These are phyloP conservation scores for Parmales sp. DNA, from an alignment of 108 stramenopile genomes.

Conservation along the genomic window DNA sequence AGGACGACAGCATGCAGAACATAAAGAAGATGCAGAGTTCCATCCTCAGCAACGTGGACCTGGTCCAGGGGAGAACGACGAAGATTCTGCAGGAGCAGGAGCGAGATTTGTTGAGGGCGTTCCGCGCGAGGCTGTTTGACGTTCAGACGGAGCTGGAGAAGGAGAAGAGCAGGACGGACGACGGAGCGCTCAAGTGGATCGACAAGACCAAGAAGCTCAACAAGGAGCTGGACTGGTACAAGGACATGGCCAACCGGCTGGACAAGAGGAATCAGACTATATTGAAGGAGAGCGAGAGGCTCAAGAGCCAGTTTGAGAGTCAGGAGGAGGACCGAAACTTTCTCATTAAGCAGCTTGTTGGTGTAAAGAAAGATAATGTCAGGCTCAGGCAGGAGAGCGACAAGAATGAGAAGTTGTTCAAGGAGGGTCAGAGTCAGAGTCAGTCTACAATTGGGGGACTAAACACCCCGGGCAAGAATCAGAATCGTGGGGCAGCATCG, in stretches of 20 bases:
- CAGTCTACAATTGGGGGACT: neutral
- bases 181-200: slow-evolving; percentile 40
- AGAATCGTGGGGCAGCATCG: neutral
- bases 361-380: slow-evolving; percentile 44
- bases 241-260: slow-evolving; percentile 46
- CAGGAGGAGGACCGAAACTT: slow-evolving; percentile 50
- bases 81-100: slow-evolving; percentile 53
- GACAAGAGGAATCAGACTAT: slow-evolving; percentile 36
- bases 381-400: slow-evolving; percentile 33
- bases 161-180: slow-evolving; percentile 37
- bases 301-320: slow-evolving; percentile 40
- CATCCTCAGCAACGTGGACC: slow-evolving; percentile 27
- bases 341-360: slow-evolving; percentile 48
- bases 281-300: slow-evolving; percentile 25
- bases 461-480: neutral
- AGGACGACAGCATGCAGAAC: neutral
- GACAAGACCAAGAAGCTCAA: slow-evolving; percentile 37
- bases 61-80: slow-evolving; percentile 43
- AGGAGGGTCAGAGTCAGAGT: slow-evolving; percentile 20
- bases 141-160: slow-evolving; percentile 52
- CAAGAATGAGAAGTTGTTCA: slow-evolving; percentile 15
- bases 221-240: slow-evolving; percentile 47
- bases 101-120: slow-evolving; percentile 42
- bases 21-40: neutral
- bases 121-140: slow-evolving; percentile 47